phyloP scores from a whole-genome alignment of 2,329 filamentous ascomycete species.

The Cladosporium sp. region DNA sequence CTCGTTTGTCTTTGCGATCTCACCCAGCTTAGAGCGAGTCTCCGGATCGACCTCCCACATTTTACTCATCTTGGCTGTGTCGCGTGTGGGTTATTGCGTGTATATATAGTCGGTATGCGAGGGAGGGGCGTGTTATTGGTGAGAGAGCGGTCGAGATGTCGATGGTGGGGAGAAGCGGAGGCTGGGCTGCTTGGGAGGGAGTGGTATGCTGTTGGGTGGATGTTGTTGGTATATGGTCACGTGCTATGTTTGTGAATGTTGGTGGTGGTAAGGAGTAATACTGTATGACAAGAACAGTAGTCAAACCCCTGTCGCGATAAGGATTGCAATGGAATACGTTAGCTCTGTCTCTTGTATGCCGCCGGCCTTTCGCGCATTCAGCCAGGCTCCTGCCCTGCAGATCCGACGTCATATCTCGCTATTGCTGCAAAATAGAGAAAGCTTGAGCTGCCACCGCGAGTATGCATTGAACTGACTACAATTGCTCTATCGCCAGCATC shows the following conservation, averaged over 20 bases:
- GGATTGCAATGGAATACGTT: background rate
- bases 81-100: conserved; percentile 10
- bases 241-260: background rate
- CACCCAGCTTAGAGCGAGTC: conserved; percentile 90
- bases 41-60: conserved; percentile 99
- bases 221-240: background rate
- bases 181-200: background rate
- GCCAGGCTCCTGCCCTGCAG: background rate
- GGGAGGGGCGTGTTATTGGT: conserved; percentile 3
- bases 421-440: conserved; percentile 15
- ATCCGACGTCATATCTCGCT: conserved; percentile 1
- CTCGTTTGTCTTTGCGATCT: conserved; percentile 84
- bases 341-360: background rate
- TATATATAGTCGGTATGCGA: conserved; percentile 8
- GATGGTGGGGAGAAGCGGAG: conserved; percentile 1
- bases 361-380: background rate
- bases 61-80: conserved; percentile 54
- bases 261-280: background rate
- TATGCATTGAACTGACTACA: background rate
- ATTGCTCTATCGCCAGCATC: background rate
- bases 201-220: background rate
- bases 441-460: conserved; percentile 1
- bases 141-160: conserved; percentile 4
- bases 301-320: background rate
- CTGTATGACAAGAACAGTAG: background rate